Percentiles rank a stretch among this genome's conserved stretches.
phyloP scores from a whole-genome alignment of 2,329 filamentous ascomycete species.

The Microdochium nivale region DNA sequence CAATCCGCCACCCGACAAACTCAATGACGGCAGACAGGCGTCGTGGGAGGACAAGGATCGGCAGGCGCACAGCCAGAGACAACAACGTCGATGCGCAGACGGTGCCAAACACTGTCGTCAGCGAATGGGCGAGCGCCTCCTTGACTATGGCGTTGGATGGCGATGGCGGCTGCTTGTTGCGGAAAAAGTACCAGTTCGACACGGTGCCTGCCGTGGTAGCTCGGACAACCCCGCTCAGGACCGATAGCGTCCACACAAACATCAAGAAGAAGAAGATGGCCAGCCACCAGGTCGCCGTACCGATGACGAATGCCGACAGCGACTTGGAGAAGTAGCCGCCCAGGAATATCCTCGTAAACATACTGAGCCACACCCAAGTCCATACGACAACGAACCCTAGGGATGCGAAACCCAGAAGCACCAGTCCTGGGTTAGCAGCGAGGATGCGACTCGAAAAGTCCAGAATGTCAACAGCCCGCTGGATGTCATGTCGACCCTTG shows the following conservation, averaged over 20 bases:
- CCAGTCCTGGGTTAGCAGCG: slow-evolving; percentile 71
- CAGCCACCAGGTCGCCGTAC: slow-evolving; percentile 87
- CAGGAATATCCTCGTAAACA: slow-evolving; percentile 94
- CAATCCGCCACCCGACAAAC: slow-evolving; percentile 67
- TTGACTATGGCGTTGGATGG: slow-evolving; percentile 73
- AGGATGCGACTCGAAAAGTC: slow-evolving; percentile 89
- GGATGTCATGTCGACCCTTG: slow-evolving; percentile 70
- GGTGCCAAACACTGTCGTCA: slow-evolving; percentile 82
- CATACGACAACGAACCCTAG: slow-evolving; percentile 70
- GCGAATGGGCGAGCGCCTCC: slow-evolving; percentile 73
- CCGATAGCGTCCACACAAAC: slow-evolving; percentile 89
- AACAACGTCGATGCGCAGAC: slow-evolving; percentile 83
- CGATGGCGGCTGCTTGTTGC: slow-evolving; percentile 69
- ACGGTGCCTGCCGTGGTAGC: slow-evolving; percentile 90
- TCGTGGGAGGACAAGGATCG: slow-evolving; percentile 73
- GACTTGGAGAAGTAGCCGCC: slow-evolving; percentile 71
- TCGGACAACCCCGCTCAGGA: slow-evolving; percentile 82
- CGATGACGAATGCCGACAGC: slow-evolving; percentile 65
- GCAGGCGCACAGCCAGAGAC: slow-evolving; percentile 71
- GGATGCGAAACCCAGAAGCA: slow-evolving; percentile 74
- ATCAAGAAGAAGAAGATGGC: slow-evolving; percentile 87
- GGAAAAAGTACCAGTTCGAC: slow-evolving; percentile 98
- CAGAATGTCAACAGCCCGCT: slow-evolving; percentile 77
- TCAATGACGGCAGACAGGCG: slow-evolving; percentile 57
- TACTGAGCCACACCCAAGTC: slow-evolving; percentile 94